Evolutionary conservation across 805 yeast genomes (phyloP).

Genomic region (Lipomyces sp.): DNA sequence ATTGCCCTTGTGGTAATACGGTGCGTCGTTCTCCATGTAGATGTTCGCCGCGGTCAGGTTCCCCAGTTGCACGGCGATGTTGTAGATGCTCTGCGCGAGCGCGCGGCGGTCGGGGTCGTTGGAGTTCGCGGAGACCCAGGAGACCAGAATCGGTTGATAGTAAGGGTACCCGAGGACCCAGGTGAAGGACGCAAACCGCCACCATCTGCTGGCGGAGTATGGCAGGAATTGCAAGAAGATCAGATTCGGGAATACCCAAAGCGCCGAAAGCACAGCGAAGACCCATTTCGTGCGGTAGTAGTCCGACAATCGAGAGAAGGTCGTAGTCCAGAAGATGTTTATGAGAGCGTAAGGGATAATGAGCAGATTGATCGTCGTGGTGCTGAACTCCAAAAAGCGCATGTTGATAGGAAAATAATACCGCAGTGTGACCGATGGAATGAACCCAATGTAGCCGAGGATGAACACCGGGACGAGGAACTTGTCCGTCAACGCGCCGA

Average conservation of each 20-base stretch:
- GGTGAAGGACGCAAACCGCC: slow-evolving; percentile 22
- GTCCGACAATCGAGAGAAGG: slow-evolving; percentile 29
- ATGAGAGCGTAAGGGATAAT: slow-evolving; percentile 48
- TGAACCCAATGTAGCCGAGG: slow-evolving; percentile 25
- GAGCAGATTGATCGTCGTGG: slow-evolving; percentile 50
- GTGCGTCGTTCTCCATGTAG: slow-evolving; percentile 56
- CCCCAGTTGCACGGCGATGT: slow-evolving; percentile 62
- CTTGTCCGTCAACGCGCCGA: slow-evolving; percentile 19
- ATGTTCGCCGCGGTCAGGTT: slow-evolving; percentile 54
- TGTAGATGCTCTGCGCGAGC: slow-evolving; percentile 61
- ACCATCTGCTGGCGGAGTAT: slow-evolving; percentile 25
- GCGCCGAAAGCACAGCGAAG: slow-evolving; percentile 21
- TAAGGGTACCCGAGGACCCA: slow-evolving; percentile 47
- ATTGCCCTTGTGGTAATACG: slow-evolving; percentile 59
- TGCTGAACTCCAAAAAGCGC: slow-evolving; percentile 48
- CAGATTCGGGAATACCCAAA: slow-evolving; percentile 28
- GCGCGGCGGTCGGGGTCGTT: slow-evolving; percentile 61
- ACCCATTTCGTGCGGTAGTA: slow-evolving; percentile 20
- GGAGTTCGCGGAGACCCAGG: slow-evolving; percentile 62
- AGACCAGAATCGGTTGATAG: slow-evolving; percentile 52
- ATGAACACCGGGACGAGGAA: slow-evolving; percentile 22
- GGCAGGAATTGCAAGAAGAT: slow-evolving; percentile 32
- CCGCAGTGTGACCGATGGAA: slow-evolving; percentile 22
- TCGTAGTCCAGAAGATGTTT: slow-evolving; percentile 33
- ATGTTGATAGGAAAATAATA: slow-evolving; percentile 47